A percentile compares a stretch with the other conserved stretches of the same genome.
Conservation (phyloP, 2,329 filamentous ascomycete species). For the Aspergillus sp. region DNA sequence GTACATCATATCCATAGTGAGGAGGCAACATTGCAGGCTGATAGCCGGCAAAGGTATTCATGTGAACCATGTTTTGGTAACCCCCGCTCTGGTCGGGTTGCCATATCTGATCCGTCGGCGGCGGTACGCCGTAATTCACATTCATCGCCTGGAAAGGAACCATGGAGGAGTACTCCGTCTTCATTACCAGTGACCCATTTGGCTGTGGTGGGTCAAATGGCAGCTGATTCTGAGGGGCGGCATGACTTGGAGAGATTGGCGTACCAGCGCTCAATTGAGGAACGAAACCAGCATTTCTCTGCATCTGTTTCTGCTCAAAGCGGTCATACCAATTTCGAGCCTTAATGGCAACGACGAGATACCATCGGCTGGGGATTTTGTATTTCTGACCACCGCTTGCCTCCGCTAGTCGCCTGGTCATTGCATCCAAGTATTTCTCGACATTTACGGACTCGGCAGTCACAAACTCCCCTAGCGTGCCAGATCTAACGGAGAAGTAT, state of each 20-base stretch:
- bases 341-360: constrained; percentile 34
- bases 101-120: constrained; percentile 29
- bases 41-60: constrained; percentile 23
- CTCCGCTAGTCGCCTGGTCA: constrained; percentile 34
- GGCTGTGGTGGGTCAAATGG: constrained; percentile 12
- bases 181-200: constrained; percentile 19
- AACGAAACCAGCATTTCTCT: constrained; percentile 14
- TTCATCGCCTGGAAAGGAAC: constrained; percentile 22
- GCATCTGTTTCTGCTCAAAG: constrained; percentile 29
- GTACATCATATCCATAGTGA: constrained; percentile 27
- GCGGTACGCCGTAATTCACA: constrained; percentile 22
- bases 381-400: constrained; percentile 37
- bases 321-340: constrained; percentile 37
- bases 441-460: constrained; percentile 33
- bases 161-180: constrained; percentile 18
- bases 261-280: constrained; percentile 9
- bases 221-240: constrained; percentile 7
- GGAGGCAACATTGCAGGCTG: constrained; percentile 23
- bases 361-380: constrained; percentile 38
- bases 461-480: constrained; percentile 34
- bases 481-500: constrained; percentile 35
- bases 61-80: constrained; percentile 16
- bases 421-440: constrained; percentile 34
- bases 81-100: constrained; percentile 21
- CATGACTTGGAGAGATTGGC: neutral